phyloP scores from a whole-genome alignment of 2,329 filamentous ascomycete genomes.

The Epicoccum nigrum region DNA sequence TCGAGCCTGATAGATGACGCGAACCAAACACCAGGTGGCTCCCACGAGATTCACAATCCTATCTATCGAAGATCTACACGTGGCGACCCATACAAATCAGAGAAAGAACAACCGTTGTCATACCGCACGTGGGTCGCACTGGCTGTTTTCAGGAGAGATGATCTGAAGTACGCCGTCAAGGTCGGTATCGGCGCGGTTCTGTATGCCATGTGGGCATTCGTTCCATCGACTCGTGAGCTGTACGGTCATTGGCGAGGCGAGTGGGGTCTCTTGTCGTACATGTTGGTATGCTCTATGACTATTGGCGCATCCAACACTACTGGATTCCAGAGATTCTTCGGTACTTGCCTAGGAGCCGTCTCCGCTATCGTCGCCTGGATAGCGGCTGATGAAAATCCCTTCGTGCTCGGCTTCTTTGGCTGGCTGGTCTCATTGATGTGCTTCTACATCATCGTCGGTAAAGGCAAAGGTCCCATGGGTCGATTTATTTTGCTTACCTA shows the following conservation, averaged over 20 bases:
- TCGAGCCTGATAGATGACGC: conserved; percentile 34
- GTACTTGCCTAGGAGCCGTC: conserved; percentile 80
- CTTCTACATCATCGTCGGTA: conserved; percentile 87
- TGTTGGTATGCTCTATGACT: conserved; percentile 98
- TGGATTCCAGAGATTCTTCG: conserved; percentile 81
- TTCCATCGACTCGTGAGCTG: conserved; percentile 75
- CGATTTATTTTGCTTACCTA: conserved; percentile 95
- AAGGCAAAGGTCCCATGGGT: conserved; percentile 85
- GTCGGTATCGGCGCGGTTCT: conserved; percentile 88
- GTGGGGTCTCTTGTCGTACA: conserved; percentile 95
- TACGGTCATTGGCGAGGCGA: conserved; percentile 92
- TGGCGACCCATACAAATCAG: conserved; percentile 36
- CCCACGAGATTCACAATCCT: conserved; percentile 46
- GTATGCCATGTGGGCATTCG: conserved; percentile 88
- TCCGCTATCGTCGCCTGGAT: conserved; percentile 81
- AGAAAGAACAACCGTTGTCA: conserved; percentile 41
- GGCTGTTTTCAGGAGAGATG: conserved; percentile 65
- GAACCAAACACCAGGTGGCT: conserved; percentile 35
- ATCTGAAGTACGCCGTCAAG: conserved; percentile 83
- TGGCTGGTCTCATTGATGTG: conserved; percentile 81
- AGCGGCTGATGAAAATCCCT: conserved; percentile 73
- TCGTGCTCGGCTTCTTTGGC: conserved; percentile 78
- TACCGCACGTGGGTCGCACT: conserved; percentile 63
- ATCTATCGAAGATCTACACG: conserved; percentile 38
- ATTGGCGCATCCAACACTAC: conserved; percentile 96